Conservation (phyloP, 1,284 basidiomycete genomes). For the Boletus semigastroideus region DNA sequence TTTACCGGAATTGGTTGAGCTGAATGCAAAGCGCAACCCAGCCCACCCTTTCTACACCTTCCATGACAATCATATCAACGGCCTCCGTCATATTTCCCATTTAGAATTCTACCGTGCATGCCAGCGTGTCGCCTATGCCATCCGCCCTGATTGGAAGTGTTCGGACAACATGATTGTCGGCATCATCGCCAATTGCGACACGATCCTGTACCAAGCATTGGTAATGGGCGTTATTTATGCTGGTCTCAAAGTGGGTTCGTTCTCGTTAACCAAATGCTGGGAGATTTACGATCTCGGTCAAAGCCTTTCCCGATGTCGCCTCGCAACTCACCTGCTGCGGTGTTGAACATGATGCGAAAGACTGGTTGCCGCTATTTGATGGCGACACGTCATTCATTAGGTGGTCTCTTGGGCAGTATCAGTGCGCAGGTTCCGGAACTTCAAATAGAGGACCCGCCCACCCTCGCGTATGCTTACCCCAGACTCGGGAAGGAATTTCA, state of each 20-base stretch:
- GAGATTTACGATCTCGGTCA: neutral
- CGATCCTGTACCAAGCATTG: conserved; percentile 34
- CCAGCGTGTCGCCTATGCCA: conserved; percentile 30
- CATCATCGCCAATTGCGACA: conserved; percentile 32
- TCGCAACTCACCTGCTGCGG: conserved; percentile 36
- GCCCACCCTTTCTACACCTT: conserved; percentile 22
- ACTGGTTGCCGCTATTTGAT: conserved; percentile 33
- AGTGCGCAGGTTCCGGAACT: conserved; percentile 20
- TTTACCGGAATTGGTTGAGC: conserved; percentile 25
- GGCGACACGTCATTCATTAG: conserved; percentile 28
- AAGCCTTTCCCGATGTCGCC: conserved; percentile 38
- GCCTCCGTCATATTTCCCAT: conserved; percentile 21
- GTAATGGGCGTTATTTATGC: conserved; percentile 32
- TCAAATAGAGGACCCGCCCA: conserved; percentile 33
- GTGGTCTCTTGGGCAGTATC: conserved; percentile 27
- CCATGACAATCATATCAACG: conserved; percentile 7
- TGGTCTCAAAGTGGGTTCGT: conserved; percentile 27
- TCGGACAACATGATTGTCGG: conserved; percentile 24
- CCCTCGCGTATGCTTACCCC: conserved; percentile 32
- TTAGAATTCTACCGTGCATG: conserved; percentile 33
- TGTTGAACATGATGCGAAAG: conserved; percentile 34
- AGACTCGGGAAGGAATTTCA: conserved; percentile 27
- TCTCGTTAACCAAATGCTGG: too few relatives aligned
- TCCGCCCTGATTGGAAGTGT: conserved; percentile 23
- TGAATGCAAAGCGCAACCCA: conserved; percentile 21